A percentile compares a stretch with the other conserved stretches of the same genome.
Evolutionary conservation across 2,329 filamentous ascomycete species (phyloP).

Genomic region (Myotisia sp.): DNA sequence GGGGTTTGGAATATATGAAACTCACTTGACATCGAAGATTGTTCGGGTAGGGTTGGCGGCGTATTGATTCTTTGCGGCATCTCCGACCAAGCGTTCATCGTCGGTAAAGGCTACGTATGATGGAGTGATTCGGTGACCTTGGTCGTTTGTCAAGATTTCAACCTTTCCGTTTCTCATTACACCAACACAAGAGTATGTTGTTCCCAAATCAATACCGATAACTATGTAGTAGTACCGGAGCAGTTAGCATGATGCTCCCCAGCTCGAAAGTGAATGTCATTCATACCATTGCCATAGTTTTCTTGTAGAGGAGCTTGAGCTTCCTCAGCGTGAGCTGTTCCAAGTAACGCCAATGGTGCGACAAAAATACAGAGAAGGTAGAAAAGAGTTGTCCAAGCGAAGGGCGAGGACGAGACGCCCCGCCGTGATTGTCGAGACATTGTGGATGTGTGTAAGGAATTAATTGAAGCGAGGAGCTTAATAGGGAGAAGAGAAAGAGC

Average conservation of each 20-base stretch:
- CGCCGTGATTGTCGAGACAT: slow-evolving; percentile 46
- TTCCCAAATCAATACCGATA: slow-evolving; percentile 91
- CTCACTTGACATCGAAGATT: slow-evolving; percentile 73
- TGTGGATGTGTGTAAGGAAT: slow-evolving; percentile 17
- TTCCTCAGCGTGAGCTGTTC: slow-evolving; percentile 56
- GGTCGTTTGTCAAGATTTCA: slow-evolving; percentile 90
- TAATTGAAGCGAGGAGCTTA: slow-evolving; percentile 1
- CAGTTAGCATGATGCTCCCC: not conserved
- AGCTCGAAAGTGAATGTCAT: no score
- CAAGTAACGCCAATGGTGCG: slow-evolving; percentile 70
- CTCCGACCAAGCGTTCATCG: slow-evolving; percentile 90
- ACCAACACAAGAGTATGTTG: slow-evolving; percentile 76
- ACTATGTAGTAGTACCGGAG: slow-evolving; percentile 37
- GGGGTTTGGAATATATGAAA: slow-evolving; percentile 12
- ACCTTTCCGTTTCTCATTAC: slow-evolving; percentile 93
- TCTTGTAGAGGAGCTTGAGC: slow-evolving; percentile 53
- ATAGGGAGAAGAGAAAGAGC: not conserved
- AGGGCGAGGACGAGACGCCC: slow-evolving; percentile 53
- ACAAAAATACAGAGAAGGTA: slow-evolving; percentile 83
- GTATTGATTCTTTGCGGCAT: slow-evolving; percentile 94
- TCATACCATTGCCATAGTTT: slow-evolving; percentile 58
- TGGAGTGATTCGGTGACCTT: slow-evolving; percentile 90
- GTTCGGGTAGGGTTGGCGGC: slow-evolving; percentile 63
- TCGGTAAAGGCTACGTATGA: slow-evolving; percentile 96
- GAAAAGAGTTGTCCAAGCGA: slow-evolving; percentile 74